Conservation (phyloP, 2,329 filamentous ascomycete genomes). For the Albophoma yamanashiensis region DNA sequence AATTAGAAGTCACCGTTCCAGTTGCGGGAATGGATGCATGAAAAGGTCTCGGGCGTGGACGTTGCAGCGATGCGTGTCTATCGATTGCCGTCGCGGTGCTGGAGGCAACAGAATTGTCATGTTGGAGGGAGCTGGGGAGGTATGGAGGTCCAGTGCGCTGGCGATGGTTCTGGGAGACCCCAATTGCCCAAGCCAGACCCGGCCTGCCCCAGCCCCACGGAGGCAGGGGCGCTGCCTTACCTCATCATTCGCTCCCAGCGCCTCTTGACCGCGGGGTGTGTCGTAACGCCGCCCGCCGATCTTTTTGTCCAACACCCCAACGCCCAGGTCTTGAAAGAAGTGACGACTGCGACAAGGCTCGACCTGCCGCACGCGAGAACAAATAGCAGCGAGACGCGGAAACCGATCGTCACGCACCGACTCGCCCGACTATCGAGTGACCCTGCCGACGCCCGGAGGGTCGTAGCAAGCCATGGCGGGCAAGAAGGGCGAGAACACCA, state of each 20-base stretch:
- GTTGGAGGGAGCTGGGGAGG: background rate
- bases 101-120: background rate
- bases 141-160: background rate
- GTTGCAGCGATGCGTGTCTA: background rate
- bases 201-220: background rate
- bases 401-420: background rate
- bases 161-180: background rate
- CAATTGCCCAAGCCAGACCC: background rate
- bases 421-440: background rate
- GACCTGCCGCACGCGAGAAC: background rate
- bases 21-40: background rate
- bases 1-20: background rate
- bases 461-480: constrained; percentile 44
- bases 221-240: background rate
- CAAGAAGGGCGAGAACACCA: constrained; percentile 73
- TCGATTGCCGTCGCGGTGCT: background rate
- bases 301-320: background rate
- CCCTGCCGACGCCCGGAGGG: background rate
- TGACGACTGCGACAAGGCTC: background rate
- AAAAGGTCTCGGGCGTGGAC: background rate
- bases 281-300: background rate
- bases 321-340: background rate
- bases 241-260: background rate
- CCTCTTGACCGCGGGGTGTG: background rate
- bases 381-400: background rate